These are phyloP conservation scores for Camellia japonica DNA, from an alignment of 148 eudicot species.

Conservation along the genomic window DNA sequence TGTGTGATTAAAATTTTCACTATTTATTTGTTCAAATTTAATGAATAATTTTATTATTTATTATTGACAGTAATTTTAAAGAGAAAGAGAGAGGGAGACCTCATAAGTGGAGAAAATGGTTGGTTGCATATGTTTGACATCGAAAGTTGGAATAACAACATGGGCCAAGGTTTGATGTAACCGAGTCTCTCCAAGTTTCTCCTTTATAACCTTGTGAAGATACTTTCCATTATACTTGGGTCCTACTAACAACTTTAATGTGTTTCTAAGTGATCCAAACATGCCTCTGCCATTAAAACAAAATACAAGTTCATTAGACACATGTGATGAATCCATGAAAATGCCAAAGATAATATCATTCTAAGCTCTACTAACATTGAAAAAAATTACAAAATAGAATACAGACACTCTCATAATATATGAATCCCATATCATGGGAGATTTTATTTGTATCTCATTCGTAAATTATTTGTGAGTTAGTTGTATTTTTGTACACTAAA, in stretches of 20 bases:
- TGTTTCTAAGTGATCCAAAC: not conserved
- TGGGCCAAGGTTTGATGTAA: slow-evolving; percentile 24
- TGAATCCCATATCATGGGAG: too few relatives aligned
- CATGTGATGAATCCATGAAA: not conserved
- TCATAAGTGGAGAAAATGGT: slow-evolving; percentile 29
- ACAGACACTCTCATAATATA: too few relatives aligned
- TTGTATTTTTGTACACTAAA: too few relatives aligned
- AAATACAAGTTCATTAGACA: not conserved
- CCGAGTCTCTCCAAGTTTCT: slow-evolving; percentile 18
- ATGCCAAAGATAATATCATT: not conserved
- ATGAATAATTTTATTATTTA: too few relatives aligned
- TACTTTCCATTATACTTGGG: slow-evolving; percentile 36
- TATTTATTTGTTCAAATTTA: too few relatives aligned
- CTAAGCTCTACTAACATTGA: too few relatives aligned
- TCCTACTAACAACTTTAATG: slow-evolving; percentile 12
- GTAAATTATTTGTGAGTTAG: too few relatives aligned
- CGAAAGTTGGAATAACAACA: slow-evolving; percentile 35
- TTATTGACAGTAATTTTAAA: not conserved
- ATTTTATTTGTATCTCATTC: too few relatives aligned
- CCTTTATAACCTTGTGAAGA: slow-evolving; percentile 19
- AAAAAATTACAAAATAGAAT: too few relatives aligned
- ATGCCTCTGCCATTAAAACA: slow-evolving; percentile 12
- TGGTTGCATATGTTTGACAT: slow-evolving; percentile 25
- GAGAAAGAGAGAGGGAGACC: slow-evolving; percentile 15
- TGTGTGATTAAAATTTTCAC: too few relatives aligned